These are phyloP conservation scores for Candida sithepensis DNA, from an alignment of 805 yeast genomes.

Conservation along the genomic window DNA sequence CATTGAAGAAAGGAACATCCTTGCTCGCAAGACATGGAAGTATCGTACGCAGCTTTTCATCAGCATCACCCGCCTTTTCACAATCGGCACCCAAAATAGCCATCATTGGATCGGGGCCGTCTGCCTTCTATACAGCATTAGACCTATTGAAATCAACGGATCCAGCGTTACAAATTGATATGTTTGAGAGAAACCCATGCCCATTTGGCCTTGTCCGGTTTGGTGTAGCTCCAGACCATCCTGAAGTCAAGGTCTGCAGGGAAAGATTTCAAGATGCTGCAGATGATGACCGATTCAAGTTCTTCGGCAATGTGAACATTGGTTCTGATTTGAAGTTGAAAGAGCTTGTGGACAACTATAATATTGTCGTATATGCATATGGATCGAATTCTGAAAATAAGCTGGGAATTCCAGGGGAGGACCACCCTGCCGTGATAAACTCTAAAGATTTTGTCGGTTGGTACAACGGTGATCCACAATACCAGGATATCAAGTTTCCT, in stretches of 20 bases:
- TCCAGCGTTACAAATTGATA: constrained; percentile 45
- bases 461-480: constrained; percentile 89
- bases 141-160: constrained; percentile 48
- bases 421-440: constrained; percentile 62
- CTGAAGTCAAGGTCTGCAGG: constrained; percentile 86
- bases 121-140: constrained; percentile 88
- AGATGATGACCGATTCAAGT: constrained; percentile 40
- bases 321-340: constrained; percentile 59
- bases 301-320: constrained; percentile 67
- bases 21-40: neutral
- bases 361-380: constrained; percentile 75
- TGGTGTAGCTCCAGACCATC: constrained; percentile 99
- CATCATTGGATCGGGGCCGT: constrained; percentile 93
- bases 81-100: constrained; percentile 45
- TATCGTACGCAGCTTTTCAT: neutral
- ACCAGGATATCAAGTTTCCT: constrained; percentile 47
- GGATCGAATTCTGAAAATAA: constrained; percentile 68
- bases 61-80: neutral
- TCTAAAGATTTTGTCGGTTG: constrained; percentile 91
- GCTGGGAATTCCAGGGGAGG: constrained; percentile 56
- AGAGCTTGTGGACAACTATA: constrained; percentile 52
- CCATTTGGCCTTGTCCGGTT: constrained; percentile 90
- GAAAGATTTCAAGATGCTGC: constrained; percentile 61
- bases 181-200: constrained; percentile 81
- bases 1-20: neutral